Percentiles rank a stretch among this genome's conserved stretches.
Evolutionary conservation across 129 eudicot genomes (phyloP).

Genomic region (Helianthus annuus): DNA sequence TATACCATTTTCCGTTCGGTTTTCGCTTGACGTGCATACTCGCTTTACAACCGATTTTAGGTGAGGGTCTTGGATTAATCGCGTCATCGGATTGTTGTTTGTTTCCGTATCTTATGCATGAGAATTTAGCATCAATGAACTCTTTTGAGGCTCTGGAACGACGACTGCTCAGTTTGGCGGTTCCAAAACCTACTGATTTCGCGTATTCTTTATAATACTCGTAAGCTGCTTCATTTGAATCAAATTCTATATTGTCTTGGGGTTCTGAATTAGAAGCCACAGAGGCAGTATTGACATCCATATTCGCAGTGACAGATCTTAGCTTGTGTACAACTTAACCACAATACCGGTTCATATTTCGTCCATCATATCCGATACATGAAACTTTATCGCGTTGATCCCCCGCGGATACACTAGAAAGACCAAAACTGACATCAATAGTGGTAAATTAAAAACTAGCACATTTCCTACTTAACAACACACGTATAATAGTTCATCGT

Average conservation of each 20-base stretch:
- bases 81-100: constrained; percentile 98
- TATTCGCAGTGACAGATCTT: constrained; percentile 12
- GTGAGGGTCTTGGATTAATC: constrained; percentile 89
- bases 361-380: constrained; percentile 4
- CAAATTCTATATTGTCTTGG: constrained; percentile 68
- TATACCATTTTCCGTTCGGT: constrained; percentile 74
- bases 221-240: constrained; percentile 82
- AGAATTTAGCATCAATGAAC: constrained; percentile 92
- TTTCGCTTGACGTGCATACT: constrained; percentile 90
- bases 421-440: background rate
- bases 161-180: constrained; percentile 89
- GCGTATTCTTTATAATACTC: constrained; percentile 85
- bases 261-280: constrained; percentile 46
- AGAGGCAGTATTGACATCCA: constrained; percentile 44
- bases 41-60: constrained; percentile 96
- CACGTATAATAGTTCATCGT: too few species aligned
- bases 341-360: constrained; percentile 25
- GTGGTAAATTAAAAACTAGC: too few species aligned
- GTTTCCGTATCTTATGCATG: constrained; percentile 91
- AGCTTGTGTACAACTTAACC: constrained; percentile 5
- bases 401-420: constrained; percentile 10
- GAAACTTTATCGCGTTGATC: background rate
- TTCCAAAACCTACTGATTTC: constrained; percentile 84
- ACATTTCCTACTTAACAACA: too few species aligned
- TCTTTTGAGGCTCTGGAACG: constrained; percentile 89